Conservation (phyloP, 176 grass and related monocot species). For the Microstegium vimineum region DNA sequence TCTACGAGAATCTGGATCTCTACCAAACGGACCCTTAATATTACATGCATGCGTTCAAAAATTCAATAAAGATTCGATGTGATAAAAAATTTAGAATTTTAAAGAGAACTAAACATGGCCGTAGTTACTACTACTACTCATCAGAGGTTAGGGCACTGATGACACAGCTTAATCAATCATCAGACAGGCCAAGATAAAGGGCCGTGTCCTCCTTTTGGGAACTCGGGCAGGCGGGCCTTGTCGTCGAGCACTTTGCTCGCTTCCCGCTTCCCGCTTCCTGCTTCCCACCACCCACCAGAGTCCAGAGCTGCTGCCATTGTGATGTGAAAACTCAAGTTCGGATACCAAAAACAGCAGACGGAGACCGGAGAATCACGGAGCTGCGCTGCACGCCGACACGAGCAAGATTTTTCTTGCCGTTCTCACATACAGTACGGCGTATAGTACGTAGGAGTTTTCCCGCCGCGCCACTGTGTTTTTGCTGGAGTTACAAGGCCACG, state of each 20-base stretch:
- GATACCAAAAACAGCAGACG: neutral
- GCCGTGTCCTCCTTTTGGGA: neutral
- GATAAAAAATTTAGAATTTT: no score
- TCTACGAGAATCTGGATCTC: no score
- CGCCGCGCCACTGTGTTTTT: neutral
- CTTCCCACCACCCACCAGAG: no score
- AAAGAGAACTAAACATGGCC: no score
- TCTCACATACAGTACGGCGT: no score
- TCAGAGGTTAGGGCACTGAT: neutral
- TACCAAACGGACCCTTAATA: no score
- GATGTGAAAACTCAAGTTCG: neutral
- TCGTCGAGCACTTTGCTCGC: neutral
- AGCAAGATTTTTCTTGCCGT: conserved; percentile 17
- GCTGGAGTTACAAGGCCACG: no score
- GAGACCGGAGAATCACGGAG: neutral
- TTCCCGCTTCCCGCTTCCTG: no score
- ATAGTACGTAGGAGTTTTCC: neutral
- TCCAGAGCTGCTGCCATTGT: neutral
- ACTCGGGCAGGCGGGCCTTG: neutral
- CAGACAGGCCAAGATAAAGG: neutral
- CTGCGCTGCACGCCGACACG: conserved; percentile 20
- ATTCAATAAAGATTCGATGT: no score
- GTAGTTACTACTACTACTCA: no score
- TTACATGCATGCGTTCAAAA: no score
- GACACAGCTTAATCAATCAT: neutral